Evolutionary conservation across 164 flowering plant genomes (phyloP), one percentile per base, ranked within the genome.

Genomic region (Aristolochia californica): DNA sequence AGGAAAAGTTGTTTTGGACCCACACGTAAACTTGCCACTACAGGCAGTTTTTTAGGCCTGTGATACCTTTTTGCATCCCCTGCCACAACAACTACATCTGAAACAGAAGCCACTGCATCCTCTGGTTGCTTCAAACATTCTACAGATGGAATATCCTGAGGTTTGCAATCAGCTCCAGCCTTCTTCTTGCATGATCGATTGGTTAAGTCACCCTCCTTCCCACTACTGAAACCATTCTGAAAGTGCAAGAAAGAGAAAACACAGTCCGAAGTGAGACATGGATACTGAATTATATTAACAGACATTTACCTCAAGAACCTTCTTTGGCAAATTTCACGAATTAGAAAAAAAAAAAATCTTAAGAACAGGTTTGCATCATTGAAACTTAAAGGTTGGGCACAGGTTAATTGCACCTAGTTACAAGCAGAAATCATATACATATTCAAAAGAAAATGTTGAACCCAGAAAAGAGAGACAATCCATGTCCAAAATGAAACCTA

Each of bases 1-100:
- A 71, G 66, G 48, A 70, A 77, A 16, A 82, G 60, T 43, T 74
- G 56, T 50, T 62, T 78, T 23, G 75, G 58, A 56, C 84, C 66
- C 21, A 78, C 55, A 59, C 56, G 70, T 68, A 77, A 25, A 23
- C 64, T 65, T 16, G 20, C 48, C 17, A 45, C 21, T 12, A 65
- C 45, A 23, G 40, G 70, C 67, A 12, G 58, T 72, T 77, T 85
- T 58, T 72, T 83, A 40, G 68, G 45, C 43, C 63, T 69, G 23
- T 26, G 47, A 59, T 44, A 52, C 62, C 59, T 48, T 53, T 57
- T 40, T 17, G 40, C 7, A 15, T n/a, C 45, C 14, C 20, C 47
- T n/a, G 20, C 21, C 14, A 38, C 25, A 43, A 64, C 68, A 53
- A 47, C 18, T 53, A 67, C 56, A 48, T 20, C 38, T 26, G 58